Evolutionary conservation across 208 protist genomes (phyloP), one percentile per base, ranked within the genome.

Genomic region (Trypanosoma cruzi): DNA sequence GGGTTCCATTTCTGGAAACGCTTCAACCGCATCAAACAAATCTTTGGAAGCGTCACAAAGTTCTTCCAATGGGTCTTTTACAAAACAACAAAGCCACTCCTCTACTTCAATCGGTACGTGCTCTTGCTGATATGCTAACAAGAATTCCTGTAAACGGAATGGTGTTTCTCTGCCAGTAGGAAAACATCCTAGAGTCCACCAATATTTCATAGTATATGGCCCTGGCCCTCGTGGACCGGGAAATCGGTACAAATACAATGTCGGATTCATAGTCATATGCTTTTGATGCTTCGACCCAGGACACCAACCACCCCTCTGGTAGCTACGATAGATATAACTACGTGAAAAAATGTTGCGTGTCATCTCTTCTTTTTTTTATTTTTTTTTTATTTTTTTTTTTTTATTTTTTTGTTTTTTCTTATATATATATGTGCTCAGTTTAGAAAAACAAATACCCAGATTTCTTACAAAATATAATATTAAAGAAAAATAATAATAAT

Each of bases 121-220:
- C 36, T 90, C 76, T 52, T 91, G 77, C 67, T 93, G 68, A 68
- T 96, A 96, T 6, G 77, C 80, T 3, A 83, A 68, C 55, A 94
- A 74, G 77, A 96, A 96, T 58, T 96, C 89, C 26, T 82, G 40
- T 37, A 96, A 79, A 29, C 92, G 80, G 64, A 95, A 96, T 1
- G 92, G 92, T 29, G 67, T 65, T 52, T 91, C 84, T 57, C 90
- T 57, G 26, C 92, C 92, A 31, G 86, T 96, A 16, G 92, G 92
- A 66, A 95, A 93, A 79, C 85, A 92, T 11, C 92, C 92, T 14
- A 95, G 68, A 37, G 92, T 96, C 87, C 89, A 94, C 87, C 86
- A 96, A 59, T 94, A 96, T 70, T 96, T 96, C 89, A 96, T 94
- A 16, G 88, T 89, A 61, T 93, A 94, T 14, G 88, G 89, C 1